Percentiles rank a stretch among this genome's conserved stretches.
These are phyloP conservation scores for Parasarocladium wereldwijsianum DNA, from an alignment of 2,329 filamentous ascomycete species.

Conservation along the genomic window DNA sequence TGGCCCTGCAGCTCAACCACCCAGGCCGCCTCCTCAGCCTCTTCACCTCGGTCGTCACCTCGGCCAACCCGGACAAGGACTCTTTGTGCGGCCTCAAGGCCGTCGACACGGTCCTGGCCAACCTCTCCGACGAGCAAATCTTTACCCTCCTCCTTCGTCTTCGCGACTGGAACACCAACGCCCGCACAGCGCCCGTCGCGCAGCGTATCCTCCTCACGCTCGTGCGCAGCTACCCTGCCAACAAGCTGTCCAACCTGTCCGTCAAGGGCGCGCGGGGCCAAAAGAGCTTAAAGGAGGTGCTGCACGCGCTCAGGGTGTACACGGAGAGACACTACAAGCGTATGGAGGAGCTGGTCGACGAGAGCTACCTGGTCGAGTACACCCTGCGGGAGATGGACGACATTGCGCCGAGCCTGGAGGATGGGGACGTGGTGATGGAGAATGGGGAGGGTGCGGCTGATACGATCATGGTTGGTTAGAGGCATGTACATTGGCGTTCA, in stretches of 20 bases:
- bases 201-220: slow-evolving; percentile 73
- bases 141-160: slow-evolving; percentile 68
- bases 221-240: slow-evolving; percentile 67
- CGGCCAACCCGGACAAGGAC: slow-evolving; percentile 40
- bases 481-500: slow-evolving; percentile 5
- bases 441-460: slow-evolving; percentile 24
- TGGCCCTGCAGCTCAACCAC: slow-evolving; percentile 88
- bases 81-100: slow-evolving; percentile 50
- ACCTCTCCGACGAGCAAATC: slow-evolving; percentile 70
- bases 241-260: slow-evolving; percentile 57
- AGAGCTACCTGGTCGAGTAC: slow-evolving; percentile 90
- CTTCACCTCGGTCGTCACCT: slow-evolving; percentile 66
- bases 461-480: slow-evolving; percentile 24
- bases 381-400: slow-evolving; percentile 86
- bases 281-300: slow-evolving; percentile 63
- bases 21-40: slow-evolving; percentile 73
- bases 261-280: slow-evolving; percentile 41
- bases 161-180: slow-evolving; percentile 96
- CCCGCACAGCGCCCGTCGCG: slow-evolving; percentile 68
- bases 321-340: slow-evolving; percentile 87
- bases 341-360: slow-evolving; percentile 79
- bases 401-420: slow-evolving; percentile 31
- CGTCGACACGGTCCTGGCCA: slow-evolving; percentile 74
- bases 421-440: slow-evolving; percentile 15
- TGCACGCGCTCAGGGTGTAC: slow-evolving; percentile 79